Conservation (phyloP, 495 filamentous ascomycete species). For the Aspergillus sparsus region DNA sequence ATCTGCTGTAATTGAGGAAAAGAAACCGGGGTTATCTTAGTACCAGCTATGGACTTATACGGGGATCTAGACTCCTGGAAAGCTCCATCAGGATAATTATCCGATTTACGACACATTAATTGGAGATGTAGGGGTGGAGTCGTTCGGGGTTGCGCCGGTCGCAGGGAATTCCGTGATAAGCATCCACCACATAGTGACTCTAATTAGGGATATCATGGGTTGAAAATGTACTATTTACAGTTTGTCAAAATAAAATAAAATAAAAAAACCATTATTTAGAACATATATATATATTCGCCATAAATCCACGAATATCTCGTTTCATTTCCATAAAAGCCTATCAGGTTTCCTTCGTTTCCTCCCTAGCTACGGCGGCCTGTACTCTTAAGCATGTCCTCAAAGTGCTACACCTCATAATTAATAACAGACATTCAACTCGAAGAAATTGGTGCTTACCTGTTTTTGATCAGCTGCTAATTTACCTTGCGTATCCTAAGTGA, state of each 20-base stretch:
- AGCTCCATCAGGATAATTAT: too few species aligned
- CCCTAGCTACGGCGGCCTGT: constrained; percentile 35
- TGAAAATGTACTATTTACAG: not conserved
- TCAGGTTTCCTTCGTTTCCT: too few species aligned
- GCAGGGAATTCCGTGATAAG: not conserved
- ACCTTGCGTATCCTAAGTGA: constrained; percentile 64
- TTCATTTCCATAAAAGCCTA: too few species aligned
- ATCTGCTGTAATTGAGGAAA: not conserved
- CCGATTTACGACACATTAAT: not conserved
- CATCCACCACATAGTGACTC: not conserved
- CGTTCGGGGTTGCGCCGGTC: constrained; percentile 2
- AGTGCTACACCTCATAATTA: constrained; percentile 34
- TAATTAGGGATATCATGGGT: not conserved
- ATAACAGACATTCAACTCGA: not conserved
- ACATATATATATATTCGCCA: not conserved
- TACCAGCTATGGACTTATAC: not conserved
- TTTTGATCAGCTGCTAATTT: constrained; percentile 76
- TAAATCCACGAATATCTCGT: not conserved
- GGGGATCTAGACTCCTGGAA: not conserved
- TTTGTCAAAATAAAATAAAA: not conserved
- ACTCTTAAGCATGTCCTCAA: constrained; percentile 50
- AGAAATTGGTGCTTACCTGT: constrained; percentile 36
- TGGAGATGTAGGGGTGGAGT: constrained; percentile 12
- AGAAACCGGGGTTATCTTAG: too few species aligned
- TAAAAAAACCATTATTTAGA: not conserved